These are phyloP conservation scores for Coffea eugenioides DNA, from an alignment of 257 asterid genomes.

Conservation along the genomic window DNA sequence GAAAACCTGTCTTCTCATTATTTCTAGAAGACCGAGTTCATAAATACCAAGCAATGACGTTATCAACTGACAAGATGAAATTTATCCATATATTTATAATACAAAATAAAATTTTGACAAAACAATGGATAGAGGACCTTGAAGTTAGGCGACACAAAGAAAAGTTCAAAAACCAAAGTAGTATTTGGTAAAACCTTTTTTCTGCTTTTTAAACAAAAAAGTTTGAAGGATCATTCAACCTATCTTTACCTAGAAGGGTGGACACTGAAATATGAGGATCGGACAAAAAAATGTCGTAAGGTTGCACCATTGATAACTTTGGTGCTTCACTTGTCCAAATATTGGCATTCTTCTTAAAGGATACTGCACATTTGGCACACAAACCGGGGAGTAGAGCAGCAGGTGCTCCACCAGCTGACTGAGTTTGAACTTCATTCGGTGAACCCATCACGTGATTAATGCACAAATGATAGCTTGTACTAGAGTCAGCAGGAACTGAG, in stretches of 20 bases:
- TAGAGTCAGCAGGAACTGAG: slow-evolving; percentile 54
- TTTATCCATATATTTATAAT: neutral
- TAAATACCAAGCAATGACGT: neutral
- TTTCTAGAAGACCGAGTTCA: neutral
- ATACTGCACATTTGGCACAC: slow-evolving; percentile 65
- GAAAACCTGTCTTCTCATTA: neutral
- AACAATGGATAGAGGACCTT: neutral
- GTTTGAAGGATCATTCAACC: neutral
- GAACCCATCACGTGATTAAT: slow-evolving; percentile 54
- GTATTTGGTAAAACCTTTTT: neutral
- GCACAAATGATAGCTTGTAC: slow-evolving; percentile 59
- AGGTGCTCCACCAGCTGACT: slow-evolving; percentile 31
- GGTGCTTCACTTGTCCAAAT: slow-evolving; percentile 79
- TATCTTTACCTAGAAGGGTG: slow-evolving; percentile 53
- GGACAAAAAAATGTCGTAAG: slow-evolving; percentile 70
- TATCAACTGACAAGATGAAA: neutral
- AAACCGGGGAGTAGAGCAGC: slow-evolving; percentile 55
- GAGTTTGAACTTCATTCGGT: slow-evolving; percentile 44
- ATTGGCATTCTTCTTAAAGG: slow-evolving; percentile 52
- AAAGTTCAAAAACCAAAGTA: neutral
- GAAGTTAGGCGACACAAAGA: neutral
- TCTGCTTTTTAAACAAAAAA: neutral
- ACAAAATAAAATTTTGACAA: neutral
- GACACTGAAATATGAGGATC: slow-evolving; percentile 79
- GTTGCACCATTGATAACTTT: slow-evolving; percentile 68